Base-by-base conservation (phyloP, 2,329 filamentous ascomycete species). In the Orbilia ellipsospora region DNA sequence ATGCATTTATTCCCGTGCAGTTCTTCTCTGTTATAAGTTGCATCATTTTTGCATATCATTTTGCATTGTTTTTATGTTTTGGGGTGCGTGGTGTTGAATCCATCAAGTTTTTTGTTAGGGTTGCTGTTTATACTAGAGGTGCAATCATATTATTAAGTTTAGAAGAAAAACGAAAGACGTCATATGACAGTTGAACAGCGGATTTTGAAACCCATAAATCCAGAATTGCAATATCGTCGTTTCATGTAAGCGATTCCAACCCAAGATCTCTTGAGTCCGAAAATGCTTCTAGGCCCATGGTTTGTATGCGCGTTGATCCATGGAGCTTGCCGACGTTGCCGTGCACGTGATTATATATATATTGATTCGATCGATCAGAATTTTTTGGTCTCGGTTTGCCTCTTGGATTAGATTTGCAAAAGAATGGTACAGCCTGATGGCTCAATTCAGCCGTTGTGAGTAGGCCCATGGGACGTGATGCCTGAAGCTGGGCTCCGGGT, bases 241-340 rank as follows among this genome's bases (percentile, higher is more conserved):
- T 36, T 36, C 31, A 36, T 36, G 31, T 18, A 48, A 48, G 13
- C 16, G 16, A 48, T 23, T 23, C 23, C 23, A 23, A 23, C 4
- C 23, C 23, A 23, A 23, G 23, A 23, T 23, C 23, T 23, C 2
- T 45, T 48, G 13, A 18, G 13, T n/a, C 16, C 40, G 40, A 8
- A 8, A n/a, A 52, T 18, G 16, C 4, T 52, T 7, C 18, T 52
- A 4, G n/a, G 50, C 16, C n/a, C 50, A 52, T 52, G 50, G 50
- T 52, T 51, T 52, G 50, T 23, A 18, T 52, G 50, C 50, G 20
- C 20, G 20, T 20, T 10, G 50, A 48, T 48, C 44, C 44, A 48
- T 48, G 44, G 44, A 48, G 44, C 44, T n/a, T 13, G 6, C 40
- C 23, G 23, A 23, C 31, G 31, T 36, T 36, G 31, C 31, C 31